Evolutionary conservation across 208 protist genomes (phyloP).

Genomic region (Lotmaria passim): DNA sequence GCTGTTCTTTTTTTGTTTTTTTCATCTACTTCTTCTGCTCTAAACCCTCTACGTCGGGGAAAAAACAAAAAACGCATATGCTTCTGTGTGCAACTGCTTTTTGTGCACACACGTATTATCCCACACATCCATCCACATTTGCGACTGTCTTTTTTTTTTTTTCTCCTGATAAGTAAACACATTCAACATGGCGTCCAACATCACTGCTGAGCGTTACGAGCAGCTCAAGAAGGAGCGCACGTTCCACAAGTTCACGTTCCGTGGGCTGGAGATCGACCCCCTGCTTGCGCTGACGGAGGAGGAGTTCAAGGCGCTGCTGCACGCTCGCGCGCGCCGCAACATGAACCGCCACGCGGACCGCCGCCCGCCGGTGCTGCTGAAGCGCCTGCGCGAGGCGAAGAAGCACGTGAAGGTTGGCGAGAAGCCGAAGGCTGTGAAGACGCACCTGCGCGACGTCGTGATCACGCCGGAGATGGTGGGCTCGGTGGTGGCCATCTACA

Average conservation of each 20-base stretch:
- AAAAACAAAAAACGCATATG: too few species aligned
- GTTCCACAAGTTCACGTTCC: constrained; percentile 99
- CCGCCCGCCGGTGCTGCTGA: constrained; percentile 95
- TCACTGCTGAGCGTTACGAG: constrained; percentile 89
- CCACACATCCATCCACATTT: neutral
- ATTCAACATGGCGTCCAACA: constrained; percentile 69
- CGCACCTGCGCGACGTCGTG: constrained; percentile 99
- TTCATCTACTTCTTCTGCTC: too few species aligned
- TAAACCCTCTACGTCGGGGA: too few species aligned
- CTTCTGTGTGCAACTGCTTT: too few species aligned
- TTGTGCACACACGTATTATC: neutral
- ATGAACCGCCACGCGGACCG: constrained; percentile 93
- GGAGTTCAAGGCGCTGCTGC: constrained; percentile 95
- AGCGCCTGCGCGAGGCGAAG: constrained; percentile 98
- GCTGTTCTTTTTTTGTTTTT: too few species aligned
- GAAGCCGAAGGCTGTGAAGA: constrained; percentile 99
- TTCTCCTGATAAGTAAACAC: too few species aligned
- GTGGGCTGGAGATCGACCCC: constrained; percentile 95
- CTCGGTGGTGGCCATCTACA: constrained; percentile 99
- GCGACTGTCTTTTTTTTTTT: constrained; percentile 9
- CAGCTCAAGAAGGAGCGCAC: constrained; percentile 97
- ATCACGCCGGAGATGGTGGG: constrained; percentile 99
- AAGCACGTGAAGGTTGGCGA: constrained; percentile 95
- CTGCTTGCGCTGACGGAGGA: constrained; percentile 94
- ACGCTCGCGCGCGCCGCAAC: constrained; percentile 94